phyloP scores from a whole-genome alignment of 345 rosid species.

The Eutrema japonicum region DNA sequence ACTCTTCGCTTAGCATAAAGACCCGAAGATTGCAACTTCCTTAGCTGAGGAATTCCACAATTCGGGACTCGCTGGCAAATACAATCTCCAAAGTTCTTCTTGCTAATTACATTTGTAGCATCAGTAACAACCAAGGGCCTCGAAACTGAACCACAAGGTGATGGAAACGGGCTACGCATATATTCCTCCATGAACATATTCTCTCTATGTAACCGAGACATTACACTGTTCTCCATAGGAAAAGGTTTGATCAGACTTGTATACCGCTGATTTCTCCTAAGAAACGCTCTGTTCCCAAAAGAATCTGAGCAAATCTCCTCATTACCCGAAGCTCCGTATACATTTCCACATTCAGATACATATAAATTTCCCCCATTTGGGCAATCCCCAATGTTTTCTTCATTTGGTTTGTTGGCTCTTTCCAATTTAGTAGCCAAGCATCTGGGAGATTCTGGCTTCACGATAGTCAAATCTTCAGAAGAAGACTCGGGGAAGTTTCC shows the following conservation, averaged over 20 bases:
- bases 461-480: conserved; percentile 41
- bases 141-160: conserved; percentile 47
- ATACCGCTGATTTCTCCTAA: conserved; percentile 47
- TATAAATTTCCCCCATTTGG: conserved; percentile 39
- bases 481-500: conserved; percentile 34
- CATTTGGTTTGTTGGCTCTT: conserved; percentile 42
- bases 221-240: conserved; percentile 63
- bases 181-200: conserved; percentile 54
- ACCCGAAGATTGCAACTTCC: conserved; percentile 46
- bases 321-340: conserved; percentile 44
- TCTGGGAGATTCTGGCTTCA: conserved; percentile 44
- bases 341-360: conserved; percentile 27
- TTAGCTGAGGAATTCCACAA: conserved; percentile 56
- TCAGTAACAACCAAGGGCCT: conserved; percentile 70
- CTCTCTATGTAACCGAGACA: conserved; percentile 67
- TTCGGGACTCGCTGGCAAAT: conserved; percentile 5
- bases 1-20: conserved; percentile 46
- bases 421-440: conserved; percentile 32
- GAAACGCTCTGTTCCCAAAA: conserved; percentile 50
- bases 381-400: conserved; percentile 42
- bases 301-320: conserved; percentile 39
- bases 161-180: conserved; percentile 50
- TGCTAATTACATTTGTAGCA: conserved; percentile 58
- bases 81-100: conserved; percentile 46
- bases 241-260: conserved; percentile 51